Base-by-base conservation (phyloP, 441 rosid genomes). In the Cnidoscolus chayamansa region DNA sequence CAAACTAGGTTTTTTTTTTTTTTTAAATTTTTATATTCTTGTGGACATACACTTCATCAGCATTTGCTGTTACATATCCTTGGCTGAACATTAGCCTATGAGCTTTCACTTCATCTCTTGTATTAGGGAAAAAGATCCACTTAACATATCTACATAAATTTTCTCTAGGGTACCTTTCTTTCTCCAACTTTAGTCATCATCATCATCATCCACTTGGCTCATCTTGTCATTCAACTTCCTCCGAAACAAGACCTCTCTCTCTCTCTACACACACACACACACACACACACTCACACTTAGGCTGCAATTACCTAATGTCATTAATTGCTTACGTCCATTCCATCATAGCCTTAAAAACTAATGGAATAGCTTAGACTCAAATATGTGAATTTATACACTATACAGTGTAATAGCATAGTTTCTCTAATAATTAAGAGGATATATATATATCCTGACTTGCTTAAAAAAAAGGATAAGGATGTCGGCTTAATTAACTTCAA, bases 61-160 rank as follows among this genome's bases (percentile, higher is more conserved):
- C 74, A 48, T 32, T 40, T 10, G 48, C 66, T 50, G 9, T 69
- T 66, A 54, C 68, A 74, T 72, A 48, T 35, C 65, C 48, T 72
- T 69, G 70, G 70, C 68, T 73, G 71, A 63, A 75, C 78, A 70
- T 65, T 72, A 65, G 20, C 56, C 67, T 7, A 56, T 30, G 50
- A 58, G 37, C 70, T 64, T 57, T 72, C 71, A 63, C 47, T 63
- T 30, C 66, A 59, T 72, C 9, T 31, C 43, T 66, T 74, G 72
- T 7, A 57, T 74, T 70, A 76, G 68, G 77, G 64, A 72, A 70
- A 74, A 72, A 74, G 79, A 80, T 80, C 78, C 85, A 78, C 76
- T 63, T 43, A 43, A 65, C 73, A 68, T 67, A 72, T 73, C 72
- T 71, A 31, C 64, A 32, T 61, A 63, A 13, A 20, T 31, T 57